Conservation (phyloP, 1,284 basidiomycete species). For the Austroboletus niveus region DNA sequence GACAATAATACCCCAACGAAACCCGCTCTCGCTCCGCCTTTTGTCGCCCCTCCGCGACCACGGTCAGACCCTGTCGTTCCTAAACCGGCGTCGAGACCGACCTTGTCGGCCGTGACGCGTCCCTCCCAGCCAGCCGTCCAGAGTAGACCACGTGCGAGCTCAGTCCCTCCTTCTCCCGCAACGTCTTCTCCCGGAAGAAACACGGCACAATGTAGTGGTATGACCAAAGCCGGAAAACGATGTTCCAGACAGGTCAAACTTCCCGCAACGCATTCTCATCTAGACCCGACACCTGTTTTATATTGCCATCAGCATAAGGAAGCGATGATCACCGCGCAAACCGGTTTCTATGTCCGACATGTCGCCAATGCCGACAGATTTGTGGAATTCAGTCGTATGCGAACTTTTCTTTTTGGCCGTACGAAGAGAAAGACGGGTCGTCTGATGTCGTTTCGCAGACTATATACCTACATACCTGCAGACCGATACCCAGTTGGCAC, state of each 20-base stretch:
- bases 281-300: conserved; percentile 38
- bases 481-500: conserved; percentile 55
- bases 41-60: conserved; percentile 25
- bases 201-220: conserved; percentile 55
- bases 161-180: conserved; percentile 32
- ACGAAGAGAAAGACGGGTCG: not conserved
- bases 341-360: conserved; percentile 57
- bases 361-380: conserved; percentile 41
- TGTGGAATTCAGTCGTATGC: conserved; percentile 54
- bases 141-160: conserved; percentile 29
- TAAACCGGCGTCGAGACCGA: not conserved
- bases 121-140: conserved; percentile 9
- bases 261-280: conserved; percentile 39
- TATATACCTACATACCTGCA: conserved; percentile 70
- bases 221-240: conserved; percentile 61
- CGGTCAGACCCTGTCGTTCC: conserved; percentile 15
- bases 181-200: conserved; percentile 26
- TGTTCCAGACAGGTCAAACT: conserved; percentile 63
- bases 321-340: conserved; percentile 45
- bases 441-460: conserved; percentile 41
- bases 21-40: conserved; percentile 12
- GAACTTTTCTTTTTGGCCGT: conserved; percentile 1
- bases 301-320: conserved; percentile 72
- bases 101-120: not conserved
- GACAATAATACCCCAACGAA: conserved; percentile 11